Percentiles rank a stretch among this genome's conserved stretches.
Conservation (phyloP, 2,329 filamentous ascomycete genomes). For the Aspergillus phoenicis region DNA sequence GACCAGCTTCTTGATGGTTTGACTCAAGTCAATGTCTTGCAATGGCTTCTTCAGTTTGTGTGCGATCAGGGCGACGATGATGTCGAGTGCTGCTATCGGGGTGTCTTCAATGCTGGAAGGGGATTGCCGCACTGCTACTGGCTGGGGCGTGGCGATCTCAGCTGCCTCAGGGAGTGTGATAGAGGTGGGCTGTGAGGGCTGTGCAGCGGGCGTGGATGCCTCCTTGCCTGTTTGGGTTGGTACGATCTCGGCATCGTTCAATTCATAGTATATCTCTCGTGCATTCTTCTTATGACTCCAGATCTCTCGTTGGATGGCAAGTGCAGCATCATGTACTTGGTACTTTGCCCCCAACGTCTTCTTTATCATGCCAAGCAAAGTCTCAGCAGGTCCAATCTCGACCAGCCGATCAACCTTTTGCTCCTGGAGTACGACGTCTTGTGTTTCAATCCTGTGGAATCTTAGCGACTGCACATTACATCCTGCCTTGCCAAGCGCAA, state of each 20-base stretch:
- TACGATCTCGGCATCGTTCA: not conserved
- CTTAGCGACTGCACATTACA: not conserved
- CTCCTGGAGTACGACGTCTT: conserved; percentile 5
- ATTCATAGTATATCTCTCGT: conserved; percentile 4
- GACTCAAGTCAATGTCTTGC: conserved; percentile 1
- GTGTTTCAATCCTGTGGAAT: not conserved
- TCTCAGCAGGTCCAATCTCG: conserved; percentile 6
- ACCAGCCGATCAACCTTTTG: conserved; percentile 5
- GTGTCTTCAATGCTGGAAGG: not conserved
- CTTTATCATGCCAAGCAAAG: conserved; percentile 2
- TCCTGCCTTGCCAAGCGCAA: not conserved
- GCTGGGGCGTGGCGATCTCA: not conserved
- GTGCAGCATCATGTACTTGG: conserved; percentile 1
- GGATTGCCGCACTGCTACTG: not conserved
- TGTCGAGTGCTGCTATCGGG: not conserved
- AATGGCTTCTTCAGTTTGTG: not conserved
- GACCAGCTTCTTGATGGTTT: not conserved
- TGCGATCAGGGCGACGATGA: not conserved
- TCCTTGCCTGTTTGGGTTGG: not conserved
- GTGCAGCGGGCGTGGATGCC: not conserved
- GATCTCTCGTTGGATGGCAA: not conserved
- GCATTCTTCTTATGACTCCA: conserved; percentile 1
- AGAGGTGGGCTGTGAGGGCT: not conserved
- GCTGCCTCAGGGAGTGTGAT: not conserved
- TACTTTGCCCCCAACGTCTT: not conserved